Conservation (phyloP, 2,329 filamentous ascomycete genomes). For the Fonsecaea pedrosoi region DNA sequence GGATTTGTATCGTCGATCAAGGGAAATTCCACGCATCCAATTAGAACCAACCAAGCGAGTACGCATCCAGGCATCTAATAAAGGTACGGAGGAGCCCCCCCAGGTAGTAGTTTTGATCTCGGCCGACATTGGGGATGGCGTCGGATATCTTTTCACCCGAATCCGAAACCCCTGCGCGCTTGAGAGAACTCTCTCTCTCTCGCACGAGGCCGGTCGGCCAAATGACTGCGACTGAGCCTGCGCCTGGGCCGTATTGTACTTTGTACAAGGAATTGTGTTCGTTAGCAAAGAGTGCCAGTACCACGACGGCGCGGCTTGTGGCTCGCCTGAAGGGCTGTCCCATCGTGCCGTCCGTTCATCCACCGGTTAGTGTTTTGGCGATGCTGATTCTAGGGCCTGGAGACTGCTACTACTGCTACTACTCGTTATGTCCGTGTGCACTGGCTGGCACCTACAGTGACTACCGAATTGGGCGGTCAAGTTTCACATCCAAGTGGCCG, state of each 20-base stretch:
- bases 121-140: neutral
- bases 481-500: neutral
- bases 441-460: neutral
- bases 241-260: neutral
- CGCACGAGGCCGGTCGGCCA: neutral
- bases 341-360: neutral
- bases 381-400: neutral
- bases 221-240: neutral
- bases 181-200: neutral
- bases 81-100: no score
- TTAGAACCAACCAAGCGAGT: neutral
- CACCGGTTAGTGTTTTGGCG: conserved; percentile 1
- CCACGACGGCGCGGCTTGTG: neutral
- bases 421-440: neutral
- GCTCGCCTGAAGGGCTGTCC: neutral
- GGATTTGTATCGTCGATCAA: conserved; percentile 6
- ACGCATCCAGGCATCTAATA: neutral
- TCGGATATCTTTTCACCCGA: conserved; percentile 22
- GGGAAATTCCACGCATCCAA: neutral
- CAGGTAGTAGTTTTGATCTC: no score
- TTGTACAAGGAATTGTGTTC: neutral
- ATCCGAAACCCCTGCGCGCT: conserved; percentile 9
- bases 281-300: neutral
- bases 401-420: no score
- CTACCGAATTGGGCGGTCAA: neutral